phyloP scores from a whole-genome alignment of 148 eudicot genomes.

The Rhododendron ovatum region DNA sequence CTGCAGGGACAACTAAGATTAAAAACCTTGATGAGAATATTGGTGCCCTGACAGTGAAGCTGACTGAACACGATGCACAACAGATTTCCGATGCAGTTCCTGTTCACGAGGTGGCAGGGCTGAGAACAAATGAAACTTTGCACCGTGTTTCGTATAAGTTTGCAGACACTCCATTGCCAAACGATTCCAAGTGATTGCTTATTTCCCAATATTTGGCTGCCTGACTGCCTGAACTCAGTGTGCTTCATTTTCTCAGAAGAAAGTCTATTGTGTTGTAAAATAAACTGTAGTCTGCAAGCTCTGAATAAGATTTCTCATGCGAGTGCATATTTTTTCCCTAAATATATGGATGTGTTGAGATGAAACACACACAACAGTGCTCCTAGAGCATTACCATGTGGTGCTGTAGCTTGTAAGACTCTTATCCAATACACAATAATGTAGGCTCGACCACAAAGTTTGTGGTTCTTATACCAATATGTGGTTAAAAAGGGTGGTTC shows the following conservation, averaged over 20 bases:
- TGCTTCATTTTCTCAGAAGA: not conserved
- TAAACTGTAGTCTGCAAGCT: too few relatives aligned
- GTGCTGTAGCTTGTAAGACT: too few relatives aligned
- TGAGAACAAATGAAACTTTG: not conserved
- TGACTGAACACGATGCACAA: constrained; percentile 10
- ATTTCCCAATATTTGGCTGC: not conserved
- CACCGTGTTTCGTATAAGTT: not conserved
- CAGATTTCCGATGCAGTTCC: constrained; percentile 16
- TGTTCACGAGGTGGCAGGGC: constrained; percentile 6
- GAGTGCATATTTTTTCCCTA: too few relatives aligned
- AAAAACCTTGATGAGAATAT: constrained; percentile 21
- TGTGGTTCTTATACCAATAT: too few relatives aligned
- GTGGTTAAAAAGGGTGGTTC: too few relatives aligned
- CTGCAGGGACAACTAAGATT: constrained; percentile 20
- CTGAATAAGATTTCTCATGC: too few relatives aligned
- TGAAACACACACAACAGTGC: too few relatives aligned
- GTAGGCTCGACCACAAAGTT: too few relatives aligned
- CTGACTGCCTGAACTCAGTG: not conserved
- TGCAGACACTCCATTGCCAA: not conserved
- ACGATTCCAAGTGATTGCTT: not conserved
- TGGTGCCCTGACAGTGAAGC: constrained; percentile 18
- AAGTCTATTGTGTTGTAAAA: too few relatives aligned
- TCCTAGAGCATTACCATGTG: too few relatives aligned
- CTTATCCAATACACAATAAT: too few relatives aligned
- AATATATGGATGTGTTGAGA: too few relatives aligned